Conservation (phyloP, 257 asterid species). For the Plantago major region DNA sequence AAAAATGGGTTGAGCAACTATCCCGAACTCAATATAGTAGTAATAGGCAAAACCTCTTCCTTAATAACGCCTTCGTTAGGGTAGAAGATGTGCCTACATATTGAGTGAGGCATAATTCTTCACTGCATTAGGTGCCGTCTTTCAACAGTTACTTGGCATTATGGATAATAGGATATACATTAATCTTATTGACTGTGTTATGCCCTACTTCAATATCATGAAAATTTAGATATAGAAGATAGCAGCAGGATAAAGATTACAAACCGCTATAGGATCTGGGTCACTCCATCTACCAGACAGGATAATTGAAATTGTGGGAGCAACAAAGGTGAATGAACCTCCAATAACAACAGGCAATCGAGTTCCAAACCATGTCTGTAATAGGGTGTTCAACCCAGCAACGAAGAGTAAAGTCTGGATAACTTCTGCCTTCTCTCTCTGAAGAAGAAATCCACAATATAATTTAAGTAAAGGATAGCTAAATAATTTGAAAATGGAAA, state of each 20-base stretch:
- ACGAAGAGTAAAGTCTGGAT: slow-evolving; percentile 81
- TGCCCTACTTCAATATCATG: too few species aligned
- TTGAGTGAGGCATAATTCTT: too few species aligned
- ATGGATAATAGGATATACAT: too few species aligned
- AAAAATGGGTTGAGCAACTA: too few species aligned
- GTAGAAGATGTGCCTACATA: too few species aligned
- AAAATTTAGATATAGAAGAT: too few species aligned
- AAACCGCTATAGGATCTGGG: slow-evolving; percentile 72
- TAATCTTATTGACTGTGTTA: too few species aligned
- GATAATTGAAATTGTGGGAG: slow-evolving; percentile 86
- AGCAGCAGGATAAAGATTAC: slow-evolving; percentile 20
- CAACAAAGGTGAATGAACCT: slow-evolving; percentile 82
- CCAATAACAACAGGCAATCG: slow-evolving; percentile 87
- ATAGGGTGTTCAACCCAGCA: slow-evolving; percentile 72
- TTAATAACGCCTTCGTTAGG: too few species aligned
- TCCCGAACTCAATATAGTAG: too few species aligned
- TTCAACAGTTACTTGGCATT: too few species aligned
- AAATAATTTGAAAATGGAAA: background rate
- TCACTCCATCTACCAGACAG: slow-evolving; percentile 82
- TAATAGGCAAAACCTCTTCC: too few species aligned
- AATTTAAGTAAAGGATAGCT: background rate
- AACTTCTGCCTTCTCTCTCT: slow-evolving; percentile 88
- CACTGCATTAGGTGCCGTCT: too few species aligned
- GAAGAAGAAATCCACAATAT: slow-evolving; percentile 5
- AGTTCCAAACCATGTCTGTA: slow-evolving; percentile 75